A percentile compares a stretch with the other conserved stretches of the same genome.
Conservation (phyloP, 306 rosid species). For the Canavalia ensiformis region DNA sequence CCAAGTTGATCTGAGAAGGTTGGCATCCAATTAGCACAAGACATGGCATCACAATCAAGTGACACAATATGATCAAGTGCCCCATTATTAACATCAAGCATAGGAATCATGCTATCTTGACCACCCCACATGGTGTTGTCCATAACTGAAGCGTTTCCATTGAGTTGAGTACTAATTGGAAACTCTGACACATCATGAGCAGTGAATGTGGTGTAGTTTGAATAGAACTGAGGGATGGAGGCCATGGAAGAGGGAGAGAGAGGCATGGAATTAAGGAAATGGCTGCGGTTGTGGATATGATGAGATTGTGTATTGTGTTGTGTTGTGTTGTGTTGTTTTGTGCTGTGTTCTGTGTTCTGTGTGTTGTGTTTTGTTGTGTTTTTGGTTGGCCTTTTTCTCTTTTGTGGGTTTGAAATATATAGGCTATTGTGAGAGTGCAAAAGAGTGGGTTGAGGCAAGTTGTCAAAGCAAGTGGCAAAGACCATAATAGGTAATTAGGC, state of each 20-base stretch:
- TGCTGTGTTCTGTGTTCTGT: background rate
- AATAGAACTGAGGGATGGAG: constrained; percentile 62
- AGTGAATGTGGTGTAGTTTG: constrained; percentile 58
- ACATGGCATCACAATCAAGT: constrained; percentile 47
- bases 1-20: constrained; percentile 52
- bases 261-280: constrained; percentile 25
- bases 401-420: constrained; percentile 46
- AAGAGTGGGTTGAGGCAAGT: constrained; percentile 53
- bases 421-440: constrained; percentile 34
- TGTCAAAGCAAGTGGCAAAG: constrained; percentile 56
- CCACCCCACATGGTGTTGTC: constrained; percentile 55
- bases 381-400: constrained; percentile 33
- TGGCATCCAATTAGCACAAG: constrained; percentile 47
- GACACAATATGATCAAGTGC: constrained; percentile 52
- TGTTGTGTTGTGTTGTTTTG: background rate
- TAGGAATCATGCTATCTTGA: constrained; percentile 54
- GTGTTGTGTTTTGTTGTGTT: background rate
- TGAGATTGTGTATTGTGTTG: background rate
- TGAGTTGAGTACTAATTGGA: constrained; percentile 1
- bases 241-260: constrained; percentile 59
- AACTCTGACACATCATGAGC: constrained; percentile 46
- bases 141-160: background rate
- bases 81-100: constrained; percentile 51
- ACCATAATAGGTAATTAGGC: constrained; percentile 51
- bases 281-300: background rate